A percentile compares a stretch with the other conserved stretches of the same genome.
Evolutionary conservation across 805 yeast species (phyloP).

Genomic region (Yamadazyma insecticola): DNA sequence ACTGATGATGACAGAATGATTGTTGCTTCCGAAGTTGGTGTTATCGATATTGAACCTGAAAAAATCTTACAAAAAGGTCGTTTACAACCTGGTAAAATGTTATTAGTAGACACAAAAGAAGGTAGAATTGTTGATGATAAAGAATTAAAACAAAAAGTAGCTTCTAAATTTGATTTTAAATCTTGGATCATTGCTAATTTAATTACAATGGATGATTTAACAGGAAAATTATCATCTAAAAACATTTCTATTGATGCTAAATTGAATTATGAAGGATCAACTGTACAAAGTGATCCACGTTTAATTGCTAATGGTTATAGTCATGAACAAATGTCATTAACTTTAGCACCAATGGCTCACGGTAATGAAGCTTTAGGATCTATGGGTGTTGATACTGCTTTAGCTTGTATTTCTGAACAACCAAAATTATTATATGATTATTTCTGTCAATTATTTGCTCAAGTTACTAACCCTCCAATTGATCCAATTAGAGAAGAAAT

Average conservation of each 20-base stretch:
- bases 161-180: conserved; percentile 84
- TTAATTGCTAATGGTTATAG: conserved; percentile 87
- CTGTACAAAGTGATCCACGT: conserved; percentile 78
- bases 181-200: conserved; percentile 88
- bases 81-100: conserved; percentile 93
- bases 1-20: conserved; percentile 93
- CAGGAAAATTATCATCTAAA: conserved; percentile 48
- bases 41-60: conserved; percentile 81
- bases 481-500: conserved; percentile 96
- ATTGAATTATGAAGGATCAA: no score
- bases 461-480: conserved; percentile 97
- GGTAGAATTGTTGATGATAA: conserved; percentile 93
- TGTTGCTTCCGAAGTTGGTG: conserved; percentile 98
- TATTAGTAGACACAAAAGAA: conserved; percentile 87
- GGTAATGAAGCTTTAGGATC: conserved; percentile 96
- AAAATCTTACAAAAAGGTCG: conserved; percentile 86
- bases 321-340: conserved; percentile 80
- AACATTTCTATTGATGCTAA: conserved; percentile 22
- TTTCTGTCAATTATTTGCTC: conserved; percentile 95
- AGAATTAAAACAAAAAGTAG: conserved; percentile 75
- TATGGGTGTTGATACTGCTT: conserved; percentile 96
- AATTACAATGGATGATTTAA: conserved; percentile 76
- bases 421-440: conserved; percentile 89
- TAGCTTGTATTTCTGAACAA: conserved; percentile 91
- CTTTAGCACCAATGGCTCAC: conserved; percentile 92